Evolutionary conservation across 805 yeast species (phyloP).

Genomic region (Isabelozyma heimii): DNA sequence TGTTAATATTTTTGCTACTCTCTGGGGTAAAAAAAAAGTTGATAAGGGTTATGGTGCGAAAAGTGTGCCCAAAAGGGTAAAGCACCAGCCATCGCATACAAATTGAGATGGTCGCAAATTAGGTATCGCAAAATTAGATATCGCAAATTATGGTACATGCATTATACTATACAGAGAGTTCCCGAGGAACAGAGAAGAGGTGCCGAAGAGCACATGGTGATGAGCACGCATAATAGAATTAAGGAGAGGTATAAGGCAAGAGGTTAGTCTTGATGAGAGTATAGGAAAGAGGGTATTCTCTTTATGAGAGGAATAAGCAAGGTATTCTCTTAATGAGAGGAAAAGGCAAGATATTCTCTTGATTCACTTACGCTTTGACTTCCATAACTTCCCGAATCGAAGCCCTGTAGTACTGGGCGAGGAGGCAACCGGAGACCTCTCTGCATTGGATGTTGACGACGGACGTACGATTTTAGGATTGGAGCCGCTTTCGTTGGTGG

Average conservation of each 20-base stretch:
- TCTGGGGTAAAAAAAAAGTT: slow-evolving; percentile 1
- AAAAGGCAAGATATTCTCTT: no score
- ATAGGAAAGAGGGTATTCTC: no score
- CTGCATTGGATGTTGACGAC: background rate
- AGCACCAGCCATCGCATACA: background rate
- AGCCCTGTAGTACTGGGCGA: background rate
- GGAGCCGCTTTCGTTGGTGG: background rate
- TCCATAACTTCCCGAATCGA: slow-evolving; percentile 6
- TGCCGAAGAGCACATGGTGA: no score
- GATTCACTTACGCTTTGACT: slow-evolving; percentile 1
- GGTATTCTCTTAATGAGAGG: no score
- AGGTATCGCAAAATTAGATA: no score
- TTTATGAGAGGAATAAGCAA: no score
- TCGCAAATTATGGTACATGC: background rate
- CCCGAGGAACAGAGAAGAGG: background rate
- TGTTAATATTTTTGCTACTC: background rate
- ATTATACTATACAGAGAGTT: background rate
- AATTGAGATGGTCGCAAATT: background rate
- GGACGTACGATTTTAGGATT: background rate
- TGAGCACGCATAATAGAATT: no score
- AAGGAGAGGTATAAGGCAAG: no score
- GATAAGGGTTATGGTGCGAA: slow-evolving; percentile 1
- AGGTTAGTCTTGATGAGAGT: no score
- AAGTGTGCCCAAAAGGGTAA: background rate
- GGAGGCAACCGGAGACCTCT: background rate